Base-by-base conservation (phyloP, 805 yeast genomes). In the Wickerhamiella azyma region DNA sequence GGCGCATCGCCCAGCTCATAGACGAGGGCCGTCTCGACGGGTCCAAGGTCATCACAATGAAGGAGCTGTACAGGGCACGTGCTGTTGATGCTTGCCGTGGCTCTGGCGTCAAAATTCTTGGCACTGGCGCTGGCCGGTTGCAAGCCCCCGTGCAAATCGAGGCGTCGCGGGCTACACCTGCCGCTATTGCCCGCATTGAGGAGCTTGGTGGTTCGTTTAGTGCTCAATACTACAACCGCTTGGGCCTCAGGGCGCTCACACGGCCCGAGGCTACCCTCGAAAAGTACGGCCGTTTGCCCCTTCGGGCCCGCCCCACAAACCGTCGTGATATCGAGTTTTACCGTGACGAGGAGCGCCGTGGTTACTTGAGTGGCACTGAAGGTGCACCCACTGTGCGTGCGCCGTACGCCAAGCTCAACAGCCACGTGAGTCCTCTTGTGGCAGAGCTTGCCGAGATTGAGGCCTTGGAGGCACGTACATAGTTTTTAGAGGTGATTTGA, bases 31-130 rank as follows among this genome's bases (percentile, higher is more conserved):
- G 85, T 57, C 65, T 89, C 16, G 67, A 67, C 56, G 69, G 76
- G 7, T 37, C 60, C 16, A 46, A 59, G 49, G 69, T 74, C 0
- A 71, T 89, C 50, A 77, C 81, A 16, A 85, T 89, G 75, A 71
- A 74, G 55, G 76, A 73, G 54, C 81, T 89, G 84, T 79, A 72
- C 57, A 76, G 81, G 41, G 62, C 75, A 39, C 89, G 96, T 0
- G 64, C 84, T 29, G 67, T 86, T 14, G 92, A 94, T 9, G 64
- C 77, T 2, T 64, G 81, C 62, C 74, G 70, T 51, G 44, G 44
- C 28, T 81, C 81, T 54, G 97, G 97, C 33, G 85, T 89, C 43
- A 81, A 84, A 60, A 66, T 92, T 18, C 69, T 89, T 48, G 94
- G 82, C 4, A 73, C 75, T 37, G 89, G 63, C 30, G 66, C 68